Conservation (phyloP, 1,284 basidiomycete species). For the Moniliella sp. region DNA sequence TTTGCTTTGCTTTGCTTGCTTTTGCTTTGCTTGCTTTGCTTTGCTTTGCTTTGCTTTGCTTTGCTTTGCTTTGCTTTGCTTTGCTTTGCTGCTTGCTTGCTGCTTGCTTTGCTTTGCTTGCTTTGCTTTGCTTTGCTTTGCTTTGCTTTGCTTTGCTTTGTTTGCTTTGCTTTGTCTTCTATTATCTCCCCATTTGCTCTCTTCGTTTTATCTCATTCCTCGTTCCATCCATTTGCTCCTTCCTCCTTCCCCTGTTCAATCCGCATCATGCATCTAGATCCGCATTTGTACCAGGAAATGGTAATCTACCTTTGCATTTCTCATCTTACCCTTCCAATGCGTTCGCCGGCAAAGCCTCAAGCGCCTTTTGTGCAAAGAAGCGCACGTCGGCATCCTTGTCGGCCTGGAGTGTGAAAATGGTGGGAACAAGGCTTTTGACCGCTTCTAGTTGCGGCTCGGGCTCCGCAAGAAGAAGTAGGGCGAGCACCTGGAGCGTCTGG, state of each 20-base stretch:
- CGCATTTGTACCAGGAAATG: no score
- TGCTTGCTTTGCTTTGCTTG: no score
- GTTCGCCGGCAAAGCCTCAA: constrained; percentile 6
- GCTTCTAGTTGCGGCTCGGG: constrained; percentile 57
- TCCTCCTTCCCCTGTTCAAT: background rate
- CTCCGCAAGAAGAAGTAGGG: constrained; percentile 46
- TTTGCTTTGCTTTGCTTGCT: no score
- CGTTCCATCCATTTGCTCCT: background rate
- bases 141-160: no score
- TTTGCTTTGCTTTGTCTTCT: background rate
- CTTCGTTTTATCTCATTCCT: background rate
- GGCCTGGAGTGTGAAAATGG: constrained; percentile 63
- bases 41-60: no score
- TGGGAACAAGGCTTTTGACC: constrained; percentile 54
- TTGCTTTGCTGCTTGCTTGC: no score
- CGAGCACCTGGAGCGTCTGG: constrained; percentile 54
- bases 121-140: no score
- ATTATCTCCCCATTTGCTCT: background rate
- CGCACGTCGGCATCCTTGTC: constrained; percentile 88
- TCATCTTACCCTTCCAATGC: background rate
- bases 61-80: no score
- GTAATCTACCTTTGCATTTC: no score
- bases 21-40: no score
- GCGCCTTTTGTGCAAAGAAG: constrained; percentile 40
- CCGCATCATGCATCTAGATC: background rate